Percentiles rank a stretch among this genome's conserved stretches.
Evolutionary conservation across 176 grass and related monocot species (phyloP).

Genomic region (Aegilops tauschii): DNA sequence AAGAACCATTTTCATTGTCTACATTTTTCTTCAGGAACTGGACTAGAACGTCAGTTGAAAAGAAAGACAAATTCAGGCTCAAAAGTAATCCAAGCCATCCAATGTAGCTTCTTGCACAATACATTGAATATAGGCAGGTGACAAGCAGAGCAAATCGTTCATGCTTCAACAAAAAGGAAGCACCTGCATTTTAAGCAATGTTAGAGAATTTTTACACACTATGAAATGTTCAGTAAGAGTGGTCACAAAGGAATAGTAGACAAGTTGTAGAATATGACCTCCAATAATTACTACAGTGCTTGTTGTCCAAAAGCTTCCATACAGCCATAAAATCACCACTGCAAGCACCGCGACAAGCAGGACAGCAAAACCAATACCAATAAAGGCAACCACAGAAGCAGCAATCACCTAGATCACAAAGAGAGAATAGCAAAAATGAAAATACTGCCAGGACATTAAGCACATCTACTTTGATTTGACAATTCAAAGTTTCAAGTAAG

Average conservation of each 20-base stretch:
- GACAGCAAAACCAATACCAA: conserved; percentile 64
- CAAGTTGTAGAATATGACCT: conserved; percentile 56
- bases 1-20: conserved; percentile 41
- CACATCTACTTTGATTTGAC: conserved; percentile 11
- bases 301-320: conserved; percentile 96
- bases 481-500: conserved; percentile 25
- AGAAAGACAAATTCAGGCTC: conserved; percentile 86
- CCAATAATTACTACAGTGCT: conserved; percentile 70
- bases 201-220: conserved; percentile 12
- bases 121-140: conserved; percentile 77
- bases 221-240: not conserved
- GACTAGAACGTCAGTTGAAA: conserved; percentile 86
- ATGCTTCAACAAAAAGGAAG: conserved; percentile 68
- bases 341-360: conserved; percentile 50
- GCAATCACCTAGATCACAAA: conserved; percentile 67
- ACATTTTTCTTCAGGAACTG: conserved; percentile 75
- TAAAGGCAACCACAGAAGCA: conserved; percentile 39
- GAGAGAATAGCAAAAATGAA: conserved; percentile 13
- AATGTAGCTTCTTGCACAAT: conserved; percentile 80
- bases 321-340: conserved; percentile 75
- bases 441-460: conserved; percentile 17
- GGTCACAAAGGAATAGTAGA: conserved; percentile 19
- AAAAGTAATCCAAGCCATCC: conserved; percentile 90
- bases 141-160: conserved; percentile 74
- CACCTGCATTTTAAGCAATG: conserved; percentile 51